Conservation (phyloP, 2,329 filamentous ascomycete genomes). For the Aureobasidium sp. region DNA sequence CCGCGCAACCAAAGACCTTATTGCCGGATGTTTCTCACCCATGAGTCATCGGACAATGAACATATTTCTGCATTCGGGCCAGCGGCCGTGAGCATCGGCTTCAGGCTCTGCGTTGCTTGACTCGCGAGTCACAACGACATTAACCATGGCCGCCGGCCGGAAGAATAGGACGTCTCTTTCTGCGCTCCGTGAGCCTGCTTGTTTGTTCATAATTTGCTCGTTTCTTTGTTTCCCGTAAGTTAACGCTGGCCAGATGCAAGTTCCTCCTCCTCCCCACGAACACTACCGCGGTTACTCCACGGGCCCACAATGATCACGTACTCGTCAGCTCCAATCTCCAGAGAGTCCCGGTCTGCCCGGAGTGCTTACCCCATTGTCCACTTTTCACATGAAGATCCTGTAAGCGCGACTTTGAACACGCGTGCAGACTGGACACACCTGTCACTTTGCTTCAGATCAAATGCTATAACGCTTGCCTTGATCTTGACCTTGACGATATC, state of each 20-base stretch:
- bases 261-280: neutral
- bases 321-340: slow-evolving; percentile 6
- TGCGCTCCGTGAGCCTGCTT: slow-evolving; percentile 3
- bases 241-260: neutral
- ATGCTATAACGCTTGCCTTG: neutral
- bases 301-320: slow-evolving; percentile 1
- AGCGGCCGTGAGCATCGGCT: neutral
- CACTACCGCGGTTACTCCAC: neutral
- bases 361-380: neutral
- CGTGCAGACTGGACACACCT: neutral
- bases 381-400: neutral
- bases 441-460: neutral
- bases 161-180: neutral
- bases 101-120: neutral
- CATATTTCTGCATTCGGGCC: neutral
- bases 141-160: neutral
- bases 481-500: neutral
- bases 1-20: neutral
- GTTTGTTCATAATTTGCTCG: neutral
- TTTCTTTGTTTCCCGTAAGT: neutral
- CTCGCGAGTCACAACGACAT: neutral
- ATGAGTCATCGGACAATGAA: neutral
- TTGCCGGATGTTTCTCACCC: neutral
- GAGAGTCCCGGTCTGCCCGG: neutral
- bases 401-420: neutral